Percentiles rank a stretch among this genome's conserved stretches.
Evolutionary conservation across 495 filamentous ascomycete species (phyloP).

Genomic region (Penicillium arizonense): DNA sequence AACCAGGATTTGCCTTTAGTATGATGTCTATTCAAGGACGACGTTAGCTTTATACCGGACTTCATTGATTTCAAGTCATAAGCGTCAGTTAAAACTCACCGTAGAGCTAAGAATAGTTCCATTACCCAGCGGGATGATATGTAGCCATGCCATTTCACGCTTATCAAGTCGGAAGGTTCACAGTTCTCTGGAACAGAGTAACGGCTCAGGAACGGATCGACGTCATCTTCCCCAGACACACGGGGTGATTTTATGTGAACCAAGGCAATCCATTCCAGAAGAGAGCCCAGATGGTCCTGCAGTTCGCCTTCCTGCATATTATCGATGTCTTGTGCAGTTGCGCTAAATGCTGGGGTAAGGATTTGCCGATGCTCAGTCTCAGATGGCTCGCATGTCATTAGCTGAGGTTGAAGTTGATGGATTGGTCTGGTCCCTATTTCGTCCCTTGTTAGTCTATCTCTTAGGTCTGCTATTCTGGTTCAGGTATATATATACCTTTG

Average conservation of each 20-base stretch:
- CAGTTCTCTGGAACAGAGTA: constrained; percentile 61
- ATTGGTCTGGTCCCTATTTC: constrained; percentile 44
- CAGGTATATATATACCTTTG: constrained; percentile 21
- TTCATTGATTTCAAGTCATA: neutral
- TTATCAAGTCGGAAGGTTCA: constrained; percentile 28
- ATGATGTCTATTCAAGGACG: constrained; percentile 3
- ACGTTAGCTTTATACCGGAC: constrained; percentile 2
- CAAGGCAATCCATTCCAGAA: constrained; percentile 85
- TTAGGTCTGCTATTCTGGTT: neutral
- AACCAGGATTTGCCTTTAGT: constrained; percentile 30
- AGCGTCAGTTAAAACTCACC: constrained; percentile 31
- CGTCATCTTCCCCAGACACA: constrained; percentile 58
- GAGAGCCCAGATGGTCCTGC: constrained; percentile 58
- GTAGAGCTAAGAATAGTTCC: constrained; percentile 34
- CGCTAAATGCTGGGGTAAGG: constrained; percentile 46
- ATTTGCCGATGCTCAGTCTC: constrained; percentile 31
- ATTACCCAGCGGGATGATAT: constrained; percentile 43
- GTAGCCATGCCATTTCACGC: constrained; percentile 47
- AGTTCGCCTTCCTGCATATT: constrained; percentile 44
- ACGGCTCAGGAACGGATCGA: constrained; percentile 80
- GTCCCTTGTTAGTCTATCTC: constrained; percentile 1
- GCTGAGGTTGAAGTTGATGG: constrained; percentile 51
- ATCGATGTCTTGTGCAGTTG: constrained; percentile 26
- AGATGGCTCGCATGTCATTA: constrained; percentile 32
- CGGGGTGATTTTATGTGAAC: constrained; percentile 71